Percentiles rank a stretch among this genome's conserved stretches.
These are phyloP conservation scores for Cucumis cinereus DNA, from an alignment of 306 rosid genomes.

Conservation along the genomic window DNA sequence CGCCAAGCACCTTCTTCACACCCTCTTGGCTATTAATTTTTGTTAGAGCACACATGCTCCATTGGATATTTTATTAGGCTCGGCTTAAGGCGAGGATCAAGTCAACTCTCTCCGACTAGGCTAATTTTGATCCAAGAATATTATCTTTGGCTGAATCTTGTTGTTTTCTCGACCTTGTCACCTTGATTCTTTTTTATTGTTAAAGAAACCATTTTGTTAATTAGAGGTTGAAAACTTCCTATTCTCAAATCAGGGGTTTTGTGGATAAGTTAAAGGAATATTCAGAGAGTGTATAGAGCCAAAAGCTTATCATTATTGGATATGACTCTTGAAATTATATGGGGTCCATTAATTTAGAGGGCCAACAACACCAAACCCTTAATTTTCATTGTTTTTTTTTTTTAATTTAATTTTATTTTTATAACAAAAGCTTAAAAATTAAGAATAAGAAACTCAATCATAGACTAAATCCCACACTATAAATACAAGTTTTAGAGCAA, in stretches of 20 bases:
- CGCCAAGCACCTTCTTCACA: too few relatives aligned
- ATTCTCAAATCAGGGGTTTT: background rate
- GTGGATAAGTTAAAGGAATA: constrained; percentile 4
- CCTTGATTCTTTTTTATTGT: background rate
- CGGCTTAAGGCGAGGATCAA: too few relatives aligned
- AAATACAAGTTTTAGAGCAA: background rate
- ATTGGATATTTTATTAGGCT: too few relatives aligned
- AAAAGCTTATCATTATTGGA: constrained; percentile 6
- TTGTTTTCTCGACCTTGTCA: background rate
- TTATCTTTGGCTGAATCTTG: too few relatives aligned
- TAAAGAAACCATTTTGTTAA: background rate
- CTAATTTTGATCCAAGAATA: too few relatives aligned
- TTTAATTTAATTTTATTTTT: too few relatives aligned
- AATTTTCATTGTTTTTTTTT: background rate
- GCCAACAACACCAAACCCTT: background rate
- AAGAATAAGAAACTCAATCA: background rate
- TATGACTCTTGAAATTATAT: background rate
- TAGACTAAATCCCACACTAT: constrained; percentile 2
- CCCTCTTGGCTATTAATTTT: too few relatives aligned
- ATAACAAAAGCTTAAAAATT: background rate
- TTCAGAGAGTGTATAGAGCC: background rate
- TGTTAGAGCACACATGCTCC: too few relatives aligned
- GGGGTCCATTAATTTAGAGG: constrained; percentile 2
- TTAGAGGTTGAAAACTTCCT: background rate
- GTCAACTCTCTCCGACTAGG: too few relatives aligned